Evolutionary conservation across 108 stramenopile species (phyloP).

Genomic region (Asterionellopsis glacialis): DNA sequence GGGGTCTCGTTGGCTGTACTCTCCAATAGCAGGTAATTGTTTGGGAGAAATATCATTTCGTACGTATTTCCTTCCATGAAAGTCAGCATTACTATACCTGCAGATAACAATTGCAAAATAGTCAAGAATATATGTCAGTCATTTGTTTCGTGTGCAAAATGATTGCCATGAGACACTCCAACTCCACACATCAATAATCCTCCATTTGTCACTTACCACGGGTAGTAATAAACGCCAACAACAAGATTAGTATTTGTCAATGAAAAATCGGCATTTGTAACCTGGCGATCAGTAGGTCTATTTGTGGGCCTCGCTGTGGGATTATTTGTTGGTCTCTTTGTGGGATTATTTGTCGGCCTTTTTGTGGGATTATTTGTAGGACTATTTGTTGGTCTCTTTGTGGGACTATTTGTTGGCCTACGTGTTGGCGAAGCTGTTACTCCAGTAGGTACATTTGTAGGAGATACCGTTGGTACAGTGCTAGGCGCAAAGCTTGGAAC

Average conservation of each 20-base stretch:
- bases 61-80: conserved; percentile 23
- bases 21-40: conserved; percentile 21
- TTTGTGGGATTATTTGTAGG: background rate
- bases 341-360: too few species aligned
- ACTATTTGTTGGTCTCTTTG: background rate
- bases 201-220: conserved; percentile 27
- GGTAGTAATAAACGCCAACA: conserved; percentile 32
- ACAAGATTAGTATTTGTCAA: background rate
- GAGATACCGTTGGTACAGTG: too few species aligned
- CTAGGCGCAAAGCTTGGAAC: too few species aligned
- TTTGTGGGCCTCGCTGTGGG: too few species aligned
- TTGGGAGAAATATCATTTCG: conserved; percentile 12
- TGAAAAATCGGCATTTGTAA: too few species aligned
- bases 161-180: too few species aligned
- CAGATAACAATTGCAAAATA: too few species aligned
- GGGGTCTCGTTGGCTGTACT: conserved; percentile 16
- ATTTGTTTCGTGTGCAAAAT: too few species aligned
- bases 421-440: background rate
- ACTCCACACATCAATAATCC: conserved; percentile 2
- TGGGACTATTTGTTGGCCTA: background rate
- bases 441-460: too few species aligned
- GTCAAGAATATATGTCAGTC: too few species aligned
- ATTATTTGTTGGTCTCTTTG: too few species aligned
- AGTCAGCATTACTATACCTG: conserved; percentile 6
- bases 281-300: too few species aligned